Conservation (phyloP, 2,329 filamentous ascomycete species). For the Xylaria multiplex region DNA sequence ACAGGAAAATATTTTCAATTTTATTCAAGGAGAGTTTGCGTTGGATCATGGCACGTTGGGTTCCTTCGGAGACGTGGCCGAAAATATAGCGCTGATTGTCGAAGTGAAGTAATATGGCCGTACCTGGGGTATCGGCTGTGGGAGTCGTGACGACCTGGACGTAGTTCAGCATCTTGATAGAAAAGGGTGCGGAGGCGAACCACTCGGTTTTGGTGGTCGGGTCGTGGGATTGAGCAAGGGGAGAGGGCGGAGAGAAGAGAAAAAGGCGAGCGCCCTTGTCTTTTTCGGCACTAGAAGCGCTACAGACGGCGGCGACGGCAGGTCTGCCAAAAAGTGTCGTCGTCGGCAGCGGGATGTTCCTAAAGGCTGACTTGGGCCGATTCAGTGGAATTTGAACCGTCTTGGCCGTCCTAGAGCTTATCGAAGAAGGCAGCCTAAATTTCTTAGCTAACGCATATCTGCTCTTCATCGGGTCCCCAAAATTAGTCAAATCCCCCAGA, state of each 20-base stretch:
- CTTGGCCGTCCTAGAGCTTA: neutral
- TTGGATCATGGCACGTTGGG: constrained; percentile 79
- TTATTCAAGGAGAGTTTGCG: constrained; percentile 72
- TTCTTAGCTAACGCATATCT: constrained; percentile 19
- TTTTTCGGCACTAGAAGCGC: neutral
- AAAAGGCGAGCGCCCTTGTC: neutral
- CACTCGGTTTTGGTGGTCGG: too few species aligned
- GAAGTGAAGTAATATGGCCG: constrained; percentile 80
- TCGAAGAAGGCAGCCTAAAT: constrained; percentile 10
- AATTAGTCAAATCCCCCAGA: neutral
- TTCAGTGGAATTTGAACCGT: too few species aligned
- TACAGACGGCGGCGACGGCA: neutral
- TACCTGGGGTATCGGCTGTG: constrained; percentile 87
- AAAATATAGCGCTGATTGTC: constrained; percentile 86
- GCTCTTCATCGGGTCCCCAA: constrained; percentile 26
- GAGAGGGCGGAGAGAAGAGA: neutral
- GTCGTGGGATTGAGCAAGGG: too few species aligned
- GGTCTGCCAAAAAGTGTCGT: constrained; percentile 31
- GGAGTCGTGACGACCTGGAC: constrained; percentile 83
- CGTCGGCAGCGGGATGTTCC: constrained; percentile 27
- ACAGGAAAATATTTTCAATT: constrained; percentile 82
- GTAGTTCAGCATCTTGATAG: constrained; percentile 73
- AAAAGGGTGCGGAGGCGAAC: neutral
- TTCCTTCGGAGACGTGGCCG: constrained; percentile 83
- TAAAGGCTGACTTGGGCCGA: constrained; percentile 24